Evolutionary conservation across 352 stramenopile species (phyloP), one percentile per base, ranked within the genome.

Genomic region (Thraustochytrium striatum): DNA sequence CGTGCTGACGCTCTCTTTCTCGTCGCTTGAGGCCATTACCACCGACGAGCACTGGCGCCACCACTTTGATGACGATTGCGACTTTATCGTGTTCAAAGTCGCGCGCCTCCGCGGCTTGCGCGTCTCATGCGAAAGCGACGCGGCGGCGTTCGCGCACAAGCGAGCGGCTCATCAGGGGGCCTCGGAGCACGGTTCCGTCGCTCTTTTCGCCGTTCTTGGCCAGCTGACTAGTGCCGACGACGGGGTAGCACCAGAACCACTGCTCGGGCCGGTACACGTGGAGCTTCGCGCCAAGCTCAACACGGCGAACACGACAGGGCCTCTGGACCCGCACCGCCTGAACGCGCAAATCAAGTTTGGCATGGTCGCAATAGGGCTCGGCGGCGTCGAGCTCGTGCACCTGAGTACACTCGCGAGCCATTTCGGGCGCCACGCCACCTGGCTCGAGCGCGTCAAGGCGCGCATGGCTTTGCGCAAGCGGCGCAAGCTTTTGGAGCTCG

Each of bases 41-140:
- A 75, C 65, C 19, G 52, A 75, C 41, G 65, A 72, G 25, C 65
- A 75, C 65, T 75, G 65, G 65, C 41, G 61, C 5, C 65, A 30
- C 9, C 65, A 75, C 39, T 75, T 75, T 28, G 65, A 75, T 25
- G 65, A 75, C 50, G 65, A 75, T 32, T 75, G 65, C 65, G 65
- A 75, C 47, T 75, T 55, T 38, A 75, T 75, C 36, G 65, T 75
- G 13, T 75, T 43, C 52, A 75, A 75, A 38, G 32, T 75, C 21
- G 2, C 68, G 8, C 25, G 47, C 47, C 47, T 55, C 16, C 16
- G 25, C 25, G 47, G 47, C 16, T 16, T 55, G 47, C 25, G 25
- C 47, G 16, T n/a, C n/a, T n/a, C n/a, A n/a, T n/a, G n/a, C n/a
- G n/a, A n/a, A n/a, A n/a, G n/a, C n/a, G n/a, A n/a, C n/a, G n/a